phyloP scores from a whole-genome alignment of 495 filamentous ascomycete genomes.

The Xylaria nigripes region DNA sequence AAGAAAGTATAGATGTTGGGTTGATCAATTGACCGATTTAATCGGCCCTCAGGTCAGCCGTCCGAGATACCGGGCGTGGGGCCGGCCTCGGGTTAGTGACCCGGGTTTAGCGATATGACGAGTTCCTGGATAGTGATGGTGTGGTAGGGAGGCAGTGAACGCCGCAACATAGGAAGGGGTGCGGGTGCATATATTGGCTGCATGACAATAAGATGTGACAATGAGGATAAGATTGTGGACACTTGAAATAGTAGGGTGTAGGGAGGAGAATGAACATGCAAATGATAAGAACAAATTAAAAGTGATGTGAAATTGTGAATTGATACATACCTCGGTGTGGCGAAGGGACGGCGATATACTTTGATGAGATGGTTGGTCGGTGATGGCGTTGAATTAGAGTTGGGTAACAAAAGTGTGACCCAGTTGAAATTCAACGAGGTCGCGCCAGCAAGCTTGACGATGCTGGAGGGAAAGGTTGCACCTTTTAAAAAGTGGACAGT shows the following conservation, averaged over 20 bases:
- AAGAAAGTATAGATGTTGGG: background rate
- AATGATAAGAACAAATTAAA: background rate
- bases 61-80: conserved; percentile 1
- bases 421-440: background rate
- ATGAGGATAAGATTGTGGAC: background rate
- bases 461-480: conserved; percentile 3
- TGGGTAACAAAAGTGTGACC: background rate
- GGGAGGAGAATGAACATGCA: background rate
- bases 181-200: background rate
- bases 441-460: conserved; percentile 12
- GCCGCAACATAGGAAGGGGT: background rate
- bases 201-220: background rate
- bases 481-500: background rate
- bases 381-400: background rate
- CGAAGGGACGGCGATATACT: background rate
- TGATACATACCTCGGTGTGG: conserved; percentile 1
- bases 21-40: background rate
- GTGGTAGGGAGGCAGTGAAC: background rate
- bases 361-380: background rate
- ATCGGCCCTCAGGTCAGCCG: background rate
- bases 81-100: conserved; percentile 5
- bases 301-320: background rate
- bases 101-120: background rate
- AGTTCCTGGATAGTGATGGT: background rate
- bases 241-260: background rate